A percentile compares a stretch with the other conserved stretches of the same genome.
Conservation (phyloP, 768 basidiomycete genomes). For the Chiua virens region DNA sequence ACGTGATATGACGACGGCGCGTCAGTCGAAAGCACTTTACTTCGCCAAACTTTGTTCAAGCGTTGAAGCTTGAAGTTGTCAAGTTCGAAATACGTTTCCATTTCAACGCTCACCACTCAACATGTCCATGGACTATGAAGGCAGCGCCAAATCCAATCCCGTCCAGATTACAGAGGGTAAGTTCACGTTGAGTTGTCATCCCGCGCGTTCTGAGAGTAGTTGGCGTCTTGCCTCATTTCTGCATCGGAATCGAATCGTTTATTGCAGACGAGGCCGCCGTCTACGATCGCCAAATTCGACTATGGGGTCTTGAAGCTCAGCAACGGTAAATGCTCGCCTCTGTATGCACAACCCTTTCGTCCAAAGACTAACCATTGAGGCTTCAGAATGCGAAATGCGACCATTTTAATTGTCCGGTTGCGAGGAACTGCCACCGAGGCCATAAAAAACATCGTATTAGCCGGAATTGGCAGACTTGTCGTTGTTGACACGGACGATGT, state of each 20-base stretch:
- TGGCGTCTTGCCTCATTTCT: background rate
- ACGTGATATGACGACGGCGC: constrained; percentile 13
- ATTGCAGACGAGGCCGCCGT: constrained; percentile 67
- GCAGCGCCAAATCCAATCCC: constrained; percentile 37
- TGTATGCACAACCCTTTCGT: background rate
- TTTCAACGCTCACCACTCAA: background rate
- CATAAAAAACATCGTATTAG: constrained; percentile 96
- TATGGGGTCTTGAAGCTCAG: constrained; percentile 99
- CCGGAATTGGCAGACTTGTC: constrained; percentile 89
- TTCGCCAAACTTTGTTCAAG: no score
- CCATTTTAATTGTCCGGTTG: constrained; percentile 78
- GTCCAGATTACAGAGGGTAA: constrained; percentile 67
- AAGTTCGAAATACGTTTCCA: background rate
- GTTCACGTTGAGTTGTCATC: constrained; percentile 16
- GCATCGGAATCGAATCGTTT: background rate
- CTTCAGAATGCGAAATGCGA: constrained; percentile 88
- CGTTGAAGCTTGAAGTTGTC: no score
- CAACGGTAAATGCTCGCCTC: constrained; percentile 59
- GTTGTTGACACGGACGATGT: constrained; percentile 80
- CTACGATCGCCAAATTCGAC: constrained; percentile 94
- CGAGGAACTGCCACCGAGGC: constrained; percentile 88
- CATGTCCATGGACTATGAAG: constrained; percentile 26
- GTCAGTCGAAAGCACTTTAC: background rate
- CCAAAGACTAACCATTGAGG: constrained; percentile 6
- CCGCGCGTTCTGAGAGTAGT: background rate